Evolutionary conservation across 768 basidiomycete species (phyloP), one percentile per base, ranked within the genome.

Genomic region (Mycena chlorophos): DNA sequence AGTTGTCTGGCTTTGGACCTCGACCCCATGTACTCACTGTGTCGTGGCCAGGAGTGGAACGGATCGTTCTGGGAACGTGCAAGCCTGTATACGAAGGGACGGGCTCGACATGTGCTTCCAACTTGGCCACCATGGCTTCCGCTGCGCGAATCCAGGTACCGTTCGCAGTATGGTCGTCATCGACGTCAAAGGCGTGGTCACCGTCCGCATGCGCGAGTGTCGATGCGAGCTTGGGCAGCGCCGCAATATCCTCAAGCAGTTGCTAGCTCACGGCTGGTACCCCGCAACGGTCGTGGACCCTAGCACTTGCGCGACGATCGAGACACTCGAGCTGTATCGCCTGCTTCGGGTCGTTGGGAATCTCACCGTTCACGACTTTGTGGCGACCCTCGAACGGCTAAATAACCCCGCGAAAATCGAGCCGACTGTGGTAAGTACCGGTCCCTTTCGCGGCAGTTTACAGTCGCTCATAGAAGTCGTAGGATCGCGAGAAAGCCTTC

Each of bases 401-500:
- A 50, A 31, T 3, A 39, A 50, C 22, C 27, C 47, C 2, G 34
- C 49, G 6, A 10, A 23, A 13, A 17, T 50, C 5, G n/a, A 49
- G 2, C 16, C 31, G 29, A 14, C 30, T 3, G 28, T 27, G 39
- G 55, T 49, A 23, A 25, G 28, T 28, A 6, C 17, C 16, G 8
- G 5, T 29, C 8, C 14, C 25, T 25, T 42, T 23, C 5, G 14
- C 14, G 16, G 3, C 29, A 12, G 25, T 16, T 8, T 12, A 45
- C n/a, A 39, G n/a, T 13, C 26, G 39, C 4, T 43, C 5, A 52
- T 3, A 4, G 4, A 5, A 28, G 20, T 5, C 19, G 3, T 27
- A 57, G 56, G 39, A 57, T 53, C 42, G 56, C 8, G 52, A 57
- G 19, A 51, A 37, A 23, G 25, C 20, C 3, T 43, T 52, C 26